Base-by-base conservation (phyloP, 257 asterid species). In the Verbascum thapsus region DNA sequence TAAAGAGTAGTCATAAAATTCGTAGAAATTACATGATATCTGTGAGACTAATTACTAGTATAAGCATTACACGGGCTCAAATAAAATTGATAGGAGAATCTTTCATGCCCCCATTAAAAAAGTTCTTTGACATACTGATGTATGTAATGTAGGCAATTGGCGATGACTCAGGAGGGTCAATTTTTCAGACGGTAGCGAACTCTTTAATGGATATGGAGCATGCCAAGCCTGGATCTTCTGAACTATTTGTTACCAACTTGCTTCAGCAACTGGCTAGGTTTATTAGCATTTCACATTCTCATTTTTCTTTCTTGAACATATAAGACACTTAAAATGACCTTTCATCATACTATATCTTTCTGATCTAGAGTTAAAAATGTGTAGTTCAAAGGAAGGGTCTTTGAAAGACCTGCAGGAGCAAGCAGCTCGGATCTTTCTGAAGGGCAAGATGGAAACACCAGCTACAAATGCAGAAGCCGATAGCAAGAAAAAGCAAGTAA, bases 211-310 rank as follows among this genome's bases (percentile, higher is more conserved):
- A 87, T 68, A 83, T 94, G 96, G 99, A 94, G 75, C 88, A 69
- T 32, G 40, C 67, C 19, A 94, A 80, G 72, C 81, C 95, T 12
- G 95, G 97, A 11, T 87, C 97, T 19, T 85, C 90, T 26, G 97
- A 90, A 66, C 72, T 89, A 35, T 62, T 94, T 48, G 75, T 87
- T 75, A 79, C 81, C 58, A 81, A 90, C 83, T 65, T 94, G 80
- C 90, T 94, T 63, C 97, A 94, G 74, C 87, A 85, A 48, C 76
- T 92, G 52, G 89, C 91, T 39, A 84, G 99, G 99, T 92, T 66
- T 34, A 66, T 65, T 40, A 52, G 6, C 53, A 53, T 56, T 71
- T 49, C 59, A 22, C 37, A 59, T 54, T 47, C 57, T 15, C 49
- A 41, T 63, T 53, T 60, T 49, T 49, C 56, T 13, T 8, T 26